Percentiles rank a stretch among this genome's conserved stretches.
phyloP scores from a whole-genome alignment of 768 basidiomycete species.

The Royoungia palumana region DNA sequence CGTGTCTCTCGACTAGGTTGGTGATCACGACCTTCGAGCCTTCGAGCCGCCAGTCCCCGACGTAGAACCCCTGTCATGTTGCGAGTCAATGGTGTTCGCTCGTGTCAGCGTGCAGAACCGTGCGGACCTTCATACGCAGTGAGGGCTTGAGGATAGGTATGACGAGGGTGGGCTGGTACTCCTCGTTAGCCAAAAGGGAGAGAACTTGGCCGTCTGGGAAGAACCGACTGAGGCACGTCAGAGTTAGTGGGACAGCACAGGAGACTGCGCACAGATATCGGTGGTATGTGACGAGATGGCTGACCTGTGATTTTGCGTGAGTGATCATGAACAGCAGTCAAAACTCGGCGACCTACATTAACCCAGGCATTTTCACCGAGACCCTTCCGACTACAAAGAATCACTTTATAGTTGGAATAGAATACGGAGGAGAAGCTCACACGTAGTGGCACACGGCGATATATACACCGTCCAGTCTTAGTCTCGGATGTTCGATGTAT shows the following conservation, averaged over 20 bases:
- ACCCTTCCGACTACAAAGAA: conserved; percentile 45
- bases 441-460: conserved; percentile 89
- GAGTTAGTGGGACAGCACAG: not conserved
- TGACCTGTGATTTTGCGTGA: conserved; percentile 47
- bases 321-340: not conserved
- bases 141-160: conserved; percentile 75
- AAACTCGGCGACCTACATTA: conserved; percentile 50
- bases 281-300: conserved; percentile 87
- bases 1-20: conserved; percentile 54
- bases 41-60: conserved; percentile 70
- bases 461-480: conserved; percentile 86
- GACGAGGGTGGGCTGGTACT: conserved; percentile 61
- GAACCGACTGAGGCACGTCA: conserved; percentile 60
- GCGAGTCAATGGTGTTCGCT: conserved; percentile 1
- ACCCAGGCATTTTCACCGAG: conserved; percentile 85
- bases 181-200: conserved; percentile 82
- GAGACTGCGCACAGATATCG: conserved; percentile 70
- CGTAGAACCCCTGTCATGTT: conserved; percentile 57
- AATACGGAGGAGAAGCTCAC: conserved; percentile 39
- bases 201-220: conserved; percentile 84
- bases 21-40: conserved; percentile 58
- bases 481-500: conserved; percentile 79
- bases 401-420: conserved; percentile 1
- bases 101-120: not conserved
- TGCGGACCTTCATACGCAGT: conserved; percentile 68